These are phyloP conservation scores for Paraphaeosphaeria minitans DNA, from an alignment of 2,329 filamentous ascomycete species.

Conservation along the genomic window DNA sequence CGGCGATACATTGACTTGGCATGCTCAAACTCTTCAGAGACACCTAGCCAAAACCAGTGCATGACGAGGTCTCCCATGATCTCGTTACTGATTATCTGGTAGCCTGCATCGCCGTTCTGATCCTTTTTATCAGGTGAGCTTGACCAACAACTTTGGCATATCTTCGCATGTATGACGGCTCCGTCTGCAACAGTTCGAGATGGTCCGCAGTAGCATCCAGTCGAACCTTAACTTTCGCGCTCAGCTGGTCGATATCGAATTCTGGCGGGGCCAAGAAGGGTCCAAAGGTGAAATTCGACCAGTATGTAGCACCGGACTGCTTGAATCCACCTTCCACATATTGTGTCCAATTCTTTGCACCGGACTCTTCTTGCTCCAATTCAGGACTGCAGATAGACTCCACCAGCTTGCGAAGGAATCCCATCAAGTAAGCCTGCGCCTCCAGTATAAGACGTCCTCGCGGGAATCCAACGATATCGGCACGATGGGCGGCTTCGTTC, in stretches of 20 bases:
- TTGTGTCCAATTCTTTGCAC: not conserved
- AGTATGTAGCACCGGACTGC: constrained; percentile 14
- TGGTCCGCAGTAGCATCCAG: constrained; percentile 25
- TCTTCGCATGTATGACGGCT: constrained; percentile 20
- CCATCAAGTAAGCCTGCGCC: constrained; percentile 22
- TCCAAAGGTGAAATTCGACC: constrained; percentile 18
- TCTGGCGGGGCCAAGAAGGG: constrained; percentile 21
- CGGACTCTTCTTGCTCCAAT: not conserved
- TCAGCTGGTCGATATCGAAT: constrained; percentile 19
- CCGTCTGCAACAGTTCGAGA: constrained; percentile 31
- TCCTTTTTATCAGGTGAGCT: not conserved
- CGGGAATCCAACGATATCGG: constrained; percentile 27
- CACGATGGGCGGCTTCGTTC: constrained; percentile 15
- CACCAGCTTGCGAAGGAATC: constrained; percentile 17
- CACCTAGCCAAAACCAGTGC: constrained; percentile 17
- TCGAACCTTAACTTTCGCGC: constrained; percentile 15
- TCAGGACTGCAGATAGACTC: not conserved
- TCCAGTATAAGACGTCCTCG: constrained; percentile 23
- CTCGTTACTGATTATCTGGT: not conserved
- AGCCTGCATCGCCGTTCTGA: not conserved
- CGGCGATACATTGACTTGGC: constrained; percentile 6
- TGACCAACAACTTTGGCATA: constrained; percentile 15
- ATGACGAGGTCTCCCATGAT: constrained; percentile 1
- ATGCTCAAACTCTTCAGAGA: constrained; percentile 13
- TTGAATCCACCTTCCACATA: constrained; percentile 8